These are phyloP conservation scores for Alternaria incomplexa DNA, from an alignment of 2,329 filamentous ascomycete species.

Conservation along the genomic window DNA sequence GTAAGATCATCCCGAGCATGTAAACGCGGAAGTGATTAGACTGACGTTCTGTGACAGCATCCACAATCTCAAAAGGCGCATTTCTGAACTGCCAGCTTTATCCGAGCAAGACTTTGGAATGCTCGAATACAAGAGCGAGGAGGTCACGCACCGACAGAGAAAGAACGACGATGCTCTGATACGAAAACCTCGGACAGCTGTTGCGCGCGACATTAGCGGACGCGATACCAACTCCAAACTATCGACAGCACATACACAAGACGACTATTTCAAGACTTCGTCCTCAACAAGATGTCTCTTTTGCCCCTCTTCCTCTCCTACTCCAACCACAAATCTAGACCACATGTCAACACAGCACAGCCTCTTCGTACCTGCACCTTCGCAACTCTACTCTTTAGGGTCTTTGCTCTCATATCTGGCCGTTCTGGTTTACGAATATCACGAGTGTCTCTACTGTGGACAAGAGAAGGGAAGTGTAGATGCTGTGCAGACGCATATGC, in stretches of 20 bases:
- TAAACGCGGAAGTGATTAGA: not conserved
- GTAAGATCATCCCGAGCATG: not conserved
- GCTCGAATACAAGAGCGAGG: not conserved
- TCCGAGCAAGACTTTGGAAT: not conserved
- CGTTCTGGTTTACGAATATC: not conserved
- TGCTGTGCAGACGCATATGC: constrained; percentile 10
- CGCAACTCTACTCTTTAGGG: not conserved
- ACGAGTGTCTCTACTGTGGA: constrained; percentile 6
- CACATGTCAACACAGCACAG: not conserved
- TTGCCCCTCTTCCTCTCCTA: not conserved
- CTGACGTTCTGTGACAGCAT: not conserved
- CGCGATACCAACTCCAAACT: fast-evolving
- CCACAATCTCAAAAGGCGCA: not conserved
- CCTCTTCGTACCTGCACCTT: not conserved
- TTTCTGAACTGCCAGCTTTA: not conserved
- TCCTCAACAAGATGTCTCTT: constrained; percentile 1
- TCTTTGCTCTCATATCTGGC: constrained; percentile 2
- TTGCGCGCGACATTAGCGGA: too few relatives aligned
- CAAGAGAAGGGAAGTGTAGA: not conserved
- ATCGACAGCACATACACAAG: fast-evolving
- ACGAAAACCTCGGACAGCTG: not conserved
- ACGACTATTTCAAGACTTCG: not conserved
- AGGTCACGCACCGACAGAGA: not conserved
- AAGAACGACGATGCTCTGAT: not conserved
- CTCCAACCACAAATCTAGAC: not conserved